Evolutionary conservation across 169 alveolate genomes (phyloP).

Genomic region (Miamiensis avidus): DNA sequence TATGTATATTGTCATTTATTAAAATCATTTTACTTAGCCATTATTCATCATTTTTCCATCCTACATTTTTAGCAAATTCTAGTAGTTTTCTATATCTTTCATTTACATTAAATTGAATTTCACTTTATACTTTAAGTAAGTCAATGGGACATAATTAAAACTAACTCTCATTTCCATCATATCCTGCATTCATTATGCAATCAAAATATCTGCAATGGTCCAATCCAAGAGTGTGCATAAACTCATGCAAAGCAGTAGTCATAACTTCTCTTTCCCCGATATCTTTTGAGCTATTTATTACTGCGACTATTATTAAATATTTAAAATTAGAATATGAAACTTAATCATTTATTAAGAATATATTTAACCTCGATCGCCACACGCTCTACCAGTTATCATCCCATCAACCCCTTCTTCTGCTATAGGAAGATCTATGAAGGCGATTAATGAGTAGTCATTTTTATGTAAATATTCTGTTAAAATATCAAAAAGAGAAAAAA

Average conservation of each 20-base stretch:
- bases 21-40: not conserved
- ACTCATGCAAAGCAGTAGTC: constrained; percentile 46
- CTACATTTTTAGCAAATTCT: not conserved
- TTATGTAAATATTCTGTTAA: constrained; percentile 5
- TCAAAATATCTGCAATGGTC: constrained; percentile 50
- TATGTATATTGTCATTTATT: no score
- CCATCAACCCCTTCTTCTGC: not conserved
- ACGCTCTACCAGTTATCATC: constrained; percentile 8
- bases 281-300: not conserved
- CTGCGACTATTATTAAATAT: not conserved
- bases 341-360: not conserved
- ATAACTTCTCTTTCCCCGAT: not conserved
- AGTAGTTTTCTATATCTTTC: constrained; percentile 3
- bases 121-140: constrained; percentile 8
- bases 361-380: constrained; percentile 17
- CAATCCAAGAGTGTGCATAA: constrained; percentile 50
- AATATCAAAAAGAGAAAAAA: constrained; percentile 9
- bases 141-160: constrained; percentile 8
- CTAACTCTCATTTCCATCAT: constrained; percentile 33
- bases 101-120: constrained; percentile 1
- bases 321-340: not conserved
- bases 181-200: constrained; percentile 52
- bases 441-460: not conserved
- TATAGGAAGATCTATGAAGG: not conserved
- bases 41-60: not conserved